These are phyloP conservation scores for Rhizophagus prolifer DNA, from an alignment of 192 early-diverging fungal species.

Conservation along the genomic window DNA sequence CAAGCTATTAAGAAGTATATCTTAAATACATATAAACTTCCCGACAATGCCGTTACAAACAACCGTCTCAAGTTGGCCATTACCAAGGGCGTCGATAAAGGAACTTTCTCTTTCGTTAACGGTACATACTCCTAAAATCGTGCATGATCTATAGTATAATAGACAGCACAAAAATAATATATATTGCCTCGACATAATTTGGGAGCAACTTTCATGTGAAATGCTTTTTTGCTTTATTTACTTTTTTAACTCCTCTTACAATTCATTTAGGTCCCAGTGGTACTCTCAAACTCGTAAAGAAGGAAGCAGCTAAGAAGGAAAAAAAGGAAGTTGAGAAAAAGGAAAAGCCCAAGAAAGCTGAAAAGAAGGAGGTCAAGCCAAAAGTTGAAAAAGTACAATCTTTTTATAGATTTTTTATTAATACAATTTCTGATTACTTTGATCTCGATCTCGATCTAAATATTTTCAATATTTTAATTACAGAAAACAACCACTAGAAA, in stretches of 20 bases:
- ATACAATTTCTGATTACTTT: not conserved
- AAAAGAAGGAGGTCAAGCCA: conserved; percentile 20
- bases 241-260: not conserved
- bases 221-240: no score
- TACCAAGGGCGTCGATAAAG: conserved; percentile 16
- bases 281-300: conserved; percentile 28
- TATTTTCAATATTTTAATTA: not conserved
- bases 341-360: conserved; percentile 21
- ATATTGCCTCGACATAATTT: no score
- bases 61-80: conserved; percentile 17
- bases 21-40: conserved; percentile 20
- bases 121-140: not conserved
- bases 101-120: conserved; percentile 11
- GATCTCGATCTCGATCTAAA: not conserved
- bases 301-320: conserved; percentile 22
- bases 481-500: not conserved
- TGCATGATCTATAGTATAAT: no score
- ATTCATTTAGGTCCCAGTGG: conserved; percentile 16
- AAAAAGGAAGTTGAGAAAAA: conserved; percentile 23
- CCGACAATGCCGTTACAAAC: conserved; percentile 12
- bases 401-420: not conserved
- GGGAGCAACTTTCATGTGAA: no score
- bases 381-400: conserved; percentile 15
- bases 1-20: conserved; percentile 31
- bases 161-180: no score